These are phyloP conservation scores for Blepharisma stoltei DNA, from an alignment of 73 alveolate species.

Conservation along the genomic window DNA sequence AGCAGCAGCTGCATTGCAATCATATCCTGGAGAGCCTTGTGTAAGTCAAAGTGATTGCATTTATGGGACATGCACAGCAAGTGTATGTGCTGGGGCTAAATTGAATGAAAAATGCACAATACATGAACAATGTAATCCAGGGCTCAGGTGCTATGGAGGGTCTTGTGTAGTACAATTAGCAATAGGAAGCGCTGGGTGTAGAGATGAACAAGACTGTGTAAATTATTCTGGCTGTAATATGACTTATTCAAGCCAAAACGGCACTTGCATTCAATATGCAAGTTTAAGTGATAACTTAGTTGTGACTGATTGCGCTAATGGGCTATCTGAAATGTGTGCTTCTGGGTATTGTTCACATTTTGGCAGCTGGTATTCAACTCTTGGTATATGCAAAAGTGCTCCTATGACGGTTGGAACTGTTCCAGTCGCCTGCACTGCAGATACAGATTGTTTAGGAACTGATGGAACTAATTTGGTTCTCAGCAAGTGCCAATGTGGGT, in stretches of 20 bases:
- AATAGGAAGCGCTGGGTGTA: not conserved
- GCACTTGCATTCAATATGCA: slow-evolving; percentile 8
- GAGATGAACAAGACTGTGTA: not conserved
- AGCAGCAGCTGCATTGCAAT: not conserved
- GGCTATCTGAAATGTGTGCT: not conserved
- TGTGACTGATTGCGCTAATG: slow-evolving; percentile 10
- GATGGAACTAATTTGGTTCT: not conserved
- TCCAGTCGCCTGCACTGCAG: not conserved
- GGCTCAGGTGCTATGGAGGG: not conserved
- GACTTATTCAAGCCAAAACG: not conserved
- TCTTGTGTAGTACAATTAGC: not conserved
- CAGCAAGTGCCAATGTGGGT: not conserved
- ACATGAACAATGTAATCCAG: slow-evolving; percentile 17
- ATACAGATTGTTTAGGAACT: slow-evolving; percentile 11
- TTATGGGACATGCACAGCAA: not conserved
- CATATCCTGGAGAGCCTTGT: slow-evolving; percentile 20
- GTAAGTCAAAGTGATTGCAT: not conserved
- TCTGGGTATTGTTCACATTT: not conserved
- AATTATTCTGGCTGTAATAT: slow-evolving; percentile 7
- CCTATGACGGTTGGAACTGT: not conserved
- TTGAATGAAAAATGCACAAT: not conserved
- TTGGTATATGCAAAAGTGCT: not conserved
- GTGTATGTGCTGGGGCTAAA: not conserved
- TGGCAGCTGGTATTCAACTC: not conserved
- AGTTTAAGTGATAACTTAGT: not conserved